Conservation (phyloP, 108 stramenopile species). For the Cylindrotheca fusiformis region DNA sequence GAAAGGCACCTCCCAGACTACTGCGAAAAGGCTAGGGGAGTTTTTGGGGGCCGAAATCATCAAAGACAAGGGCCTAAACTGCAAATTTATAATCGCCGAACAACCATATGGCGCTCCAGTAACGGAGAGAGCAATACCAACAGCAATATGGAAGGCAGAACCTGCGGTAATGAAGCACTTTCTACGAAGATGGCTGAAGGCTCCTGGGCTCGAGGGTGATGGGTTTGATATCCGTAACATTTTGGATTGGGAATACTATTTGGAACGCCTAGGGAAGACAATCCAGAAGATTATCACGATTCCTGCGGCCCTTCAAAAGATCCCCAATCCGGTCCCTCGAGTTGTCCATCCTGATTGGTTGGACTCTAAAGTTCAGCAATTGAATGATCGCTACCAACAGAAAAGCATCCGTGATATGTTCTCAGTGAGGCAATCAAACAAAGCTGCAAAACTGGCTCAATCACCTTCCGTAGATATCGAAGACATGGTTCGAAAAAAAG, state of each 20-base stretch:
- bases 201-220: constrained; percentile 78
- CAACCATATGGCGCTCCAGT: constrained; percentile 95
- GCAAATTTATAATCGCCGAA: constrained; percentile 95
- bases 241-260: constrained; percentile 98
- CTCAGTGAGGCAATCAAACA: constrained; percentile 13
- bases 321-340: constrained; percentile 93
- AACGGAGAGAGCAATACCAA: constrained; percentile 95
- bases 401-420: constrained; percentile 82
- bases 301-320: constrained; percentile 96
- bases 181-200: constrained; percentile 92
- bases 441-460: background rate
- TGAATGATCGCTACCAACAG: constrained; percentile 89
- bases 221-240: constrained; percentile 92
- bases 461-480: constrained; percentile 65
- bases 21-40: constrained; percentile 94
- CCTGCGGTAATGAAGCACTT: constrained; percentile 85
- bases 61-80: constrained; percentile 97
- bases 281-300: constrained; percentile 99
- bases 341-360: constrained; percentile 97
- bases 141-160: constrained; percentile 94
- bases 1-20: constrained; percentile 97
- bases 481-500: constrained; percentile 57
- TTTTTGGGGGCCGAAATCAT: constrained; percentile 98
- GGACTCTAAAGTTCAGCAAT: constrained; percentile 71
- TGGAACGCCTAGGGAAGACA: constrained; percentile 91